Evolutionary conservation across 1,284 basidiomycete species (phyloP), one percentile per base, ranked within the genome.

Genomic region (Cystodermella granulosa): DNA sequence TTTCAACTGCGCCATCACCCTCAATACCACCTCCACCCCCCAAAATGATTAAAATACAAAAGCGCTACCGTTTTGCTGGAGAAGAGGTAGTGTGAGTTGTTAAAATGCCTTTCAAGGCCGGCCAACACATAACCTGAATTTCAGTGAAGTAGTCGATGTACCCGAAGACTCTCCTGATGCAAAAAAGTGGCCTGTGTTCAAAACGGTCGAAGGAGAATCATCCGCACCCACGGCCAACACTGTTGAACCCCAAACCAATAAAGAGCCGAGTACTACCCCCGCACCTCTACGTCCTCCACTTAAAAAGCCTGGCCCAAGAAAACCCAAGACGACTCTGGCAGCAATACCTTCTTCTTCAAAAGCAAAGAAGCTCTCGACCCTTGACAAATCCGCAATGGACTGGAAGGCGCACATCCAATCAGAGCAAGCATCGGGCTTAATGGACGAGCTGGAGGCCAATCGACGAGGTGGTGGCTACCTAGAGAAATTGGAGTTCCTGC

Each of bases 381-480:
- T 91, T 6, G 85, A 88, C 53, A 91, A 89, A 60, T 88, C 84
- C 0, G 79, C 83, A 11, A 80, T 91, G 75, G 88, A 91, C 59
- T 91, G 88, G 88, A 72, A 74, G 26, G 63, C 79, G 1, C 84
- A 90, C 57, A 63, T 86, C n/a, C 61, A 71, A 18, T 53, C 72
- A 0, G 68, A 75, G 47, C 61, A 68, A 18, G 62, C 63, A 7
- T 54, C 68, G 0, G 68, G 67, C 2, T 58, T 83, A 11, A 74
- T 77, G 49, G 82, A 88, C 52, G 83, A 87, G 51, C 71, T 91
- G n/a, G 79, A 84, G 40, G 77, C 77, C 1, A 82, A 89, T 50
- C 68, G 82, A 40, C 74, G 81, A 41, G 77, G 80, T 1, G 85
- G 84, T 17, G 86, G 87, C 0, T 91, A 85, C 63, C 69, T 91